phyloP scores from a whole-genome alignment of 352 stramenopile species.

The Phytopythium oedochilum region DNA sequence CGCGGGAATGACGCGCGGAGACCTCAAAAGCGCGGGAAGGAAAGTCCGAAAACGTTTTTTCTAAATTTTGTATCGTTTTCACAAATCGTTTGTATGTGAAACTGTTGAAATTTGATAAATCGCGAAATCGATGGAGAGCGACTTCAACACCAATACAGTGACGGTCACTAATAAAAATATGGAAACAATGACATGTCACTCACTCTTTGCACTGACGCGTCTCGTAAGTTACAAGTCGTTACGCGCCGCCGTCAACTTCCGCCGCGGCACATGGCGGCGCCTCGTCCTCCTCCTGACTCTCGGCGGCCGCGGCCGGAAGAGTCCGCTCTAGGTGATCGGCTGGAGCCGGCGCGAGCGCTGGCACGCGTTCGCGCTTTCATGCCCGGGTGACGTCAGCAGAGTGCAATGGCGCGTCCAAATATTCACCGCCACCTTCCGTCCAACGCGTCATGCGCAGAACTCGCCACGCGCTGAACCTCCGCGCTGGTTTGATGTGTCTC shows the following conservation, averaged over 20 bases:
- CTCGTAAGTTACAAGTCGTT: no score
- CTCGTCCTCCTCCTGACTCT: not conserved
- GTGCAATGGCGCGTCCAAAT: no score
- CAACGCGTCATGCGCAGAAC: not conserved
- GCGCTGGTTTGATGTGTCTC: not conserved
- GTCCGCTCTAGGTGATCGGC: not conserved
- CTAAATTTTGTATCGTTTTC: not conserved
- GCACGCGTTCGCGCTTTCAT: not conserved
- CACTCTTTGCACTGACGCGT: no score
- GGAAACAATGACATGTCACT: no score
- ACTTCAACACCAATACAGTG: no score
- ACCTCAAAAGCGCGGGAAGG: not conserved
- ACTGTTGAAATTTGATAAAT: not conserved
- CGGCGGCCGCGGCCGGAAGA: not conserved
- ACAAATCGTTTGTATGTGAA: not conserved
- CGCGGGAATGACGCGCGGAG: constrained; percentile 13
- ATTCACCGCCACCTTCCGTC: not conserved
- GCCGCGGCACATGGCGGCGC: not conserved
- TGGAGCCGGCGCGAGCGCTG: not conserved
- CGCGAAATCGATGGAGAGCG: no score
- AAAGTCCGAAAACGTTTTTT: not conserved
- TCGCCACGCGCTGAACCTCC: not conserved
- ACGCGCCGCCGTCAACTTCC: no score
- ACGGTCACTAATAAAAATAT: no score
- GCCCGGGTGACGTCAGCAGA: no score